Evolutionary conservation across 306 rosid species (phyloP).

Genomic region (Trifolium dubium): DNA sequence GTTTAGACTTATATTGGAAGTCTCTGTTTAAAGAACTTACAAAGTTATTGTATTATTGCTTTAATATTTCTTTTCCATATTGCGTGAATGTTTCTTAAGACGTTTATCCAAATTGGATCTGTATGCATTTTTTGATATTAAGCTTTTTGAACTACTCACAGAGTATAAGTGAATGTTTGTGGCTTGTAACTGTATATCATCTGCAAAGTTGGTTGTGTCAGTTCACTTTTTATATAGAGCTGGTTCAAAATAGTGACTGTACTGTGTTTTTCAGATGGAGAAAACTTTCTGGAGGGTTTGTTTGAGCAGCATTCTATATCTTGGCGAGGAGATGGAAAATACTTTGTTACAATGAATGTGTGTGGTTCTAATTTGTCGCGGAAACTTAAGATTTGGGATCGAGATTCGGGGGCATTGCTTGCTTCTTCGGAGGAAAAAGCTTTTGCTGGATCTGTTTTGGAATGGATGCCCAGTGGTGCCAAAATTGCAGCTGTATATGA

Average conservation of each 20-base stretch:
- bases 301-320: conserved; percentile 55
- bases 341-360: conserved; percentile 68
- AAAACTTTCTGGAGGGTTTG: conserved; percentile 28
- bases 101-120: not conserved
- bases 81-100: not conserved
- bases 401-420: conserved; percentile 74
- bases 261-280: conserved; percentile 66
- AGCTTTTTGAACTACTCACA: not conserved
- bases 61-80: not conserved
- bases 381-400: conserved; percentile 86
- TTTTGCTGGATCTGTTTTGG: conserved; percentile 73
- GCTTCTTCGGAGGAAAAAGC: conserved; percentile 72
- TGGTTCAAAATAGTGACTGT: conserved; percentile 28
- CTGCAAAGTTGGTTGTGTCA: not conserved
- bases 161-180: not conserved
- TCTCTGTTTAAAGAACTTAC: not conserved
- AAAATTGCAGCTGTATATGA: conserved; percentile 87
- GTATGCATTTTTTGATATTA: not conserved
- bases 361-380: conserved; percentile 45
- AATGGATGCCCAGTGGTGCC: conserved; percentile 99
- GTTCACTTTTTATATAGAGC: conserved; percentile 4
- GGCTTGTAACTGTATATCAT: conserved; percentile 2
- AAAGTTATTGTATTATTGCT: not conserved
- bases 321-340: conserved; percentile 98
- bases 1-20: not conserved